These are phyloP conservation scores for Melastoma malabathricum DNA, from an alignment of 345 rosid species.

Conservation along the genomic window DNA sequence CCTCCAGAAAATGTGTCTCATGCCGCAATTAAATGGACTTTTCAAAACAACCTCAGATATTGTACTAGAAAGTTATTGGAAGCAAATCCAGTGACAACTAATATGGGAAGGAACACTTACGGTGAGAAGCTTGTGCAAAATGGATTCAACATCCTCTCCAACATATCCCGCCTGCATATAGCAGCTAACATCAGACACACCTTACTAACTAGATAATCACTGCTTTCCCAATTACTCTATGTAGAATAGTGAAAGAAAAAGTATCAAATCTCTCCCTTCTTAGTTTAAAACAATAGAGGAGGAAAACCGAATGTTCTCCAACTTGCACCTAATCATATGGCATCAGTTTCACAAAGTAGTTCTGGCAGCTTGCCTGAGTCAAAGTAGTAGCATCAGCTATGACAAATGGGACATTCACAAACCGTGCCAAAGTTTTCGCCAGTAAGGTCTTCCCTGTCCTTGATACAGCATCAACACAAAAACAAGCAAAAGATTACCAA, in stretches of 20 bases:
- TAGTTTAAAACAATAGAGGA: not conserved
- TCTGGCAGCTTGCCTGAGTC: conserved; percentile 29
- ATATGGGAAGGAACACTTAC: conserved; percentile 21
- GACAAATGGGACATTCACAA: conserved; percentile 39
- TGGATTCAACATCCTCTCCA: conserved; percentile 98
- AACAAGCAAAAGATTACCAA: conserved; percentile 22
- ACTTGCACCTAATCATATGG: not conserved
- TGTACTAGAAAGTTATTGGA: not conserved
- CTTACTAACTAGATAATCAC: no score
- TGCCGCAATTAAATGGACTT: no score
- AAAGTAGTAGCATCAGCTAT: conserved; percentile 37
- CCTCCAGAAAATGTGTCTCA: not conserved
- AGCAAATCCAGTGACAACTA: not conserved
- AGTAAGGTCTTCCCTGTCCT: conserved; percentile 86
- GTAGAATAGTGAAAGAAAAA: no score
- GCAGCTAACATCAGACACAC: conserved; percentile 4
- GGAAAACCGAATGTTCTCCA: not conserved
- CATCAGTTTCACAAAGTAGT: not conserved
- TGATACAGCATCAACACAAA: conserved; percentile 34
- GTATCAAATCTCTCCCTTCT: no score
- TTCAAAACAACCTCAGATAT: no score
- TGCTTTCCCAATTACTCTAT: no score
- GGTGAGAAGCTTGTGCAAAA: conserved; percentile 86
- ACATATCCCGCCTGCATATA: conserved; percentile 95
- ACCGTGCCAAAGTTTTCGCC: conserved; percentile 39